A percentile compares a stretch with the other conserved stretches of the same genome.
Evolutionary conservation across 2,329 filamentous ascomycete genomes (phyloP).

Genomic region (Hypoxylon sp.): DNA sequence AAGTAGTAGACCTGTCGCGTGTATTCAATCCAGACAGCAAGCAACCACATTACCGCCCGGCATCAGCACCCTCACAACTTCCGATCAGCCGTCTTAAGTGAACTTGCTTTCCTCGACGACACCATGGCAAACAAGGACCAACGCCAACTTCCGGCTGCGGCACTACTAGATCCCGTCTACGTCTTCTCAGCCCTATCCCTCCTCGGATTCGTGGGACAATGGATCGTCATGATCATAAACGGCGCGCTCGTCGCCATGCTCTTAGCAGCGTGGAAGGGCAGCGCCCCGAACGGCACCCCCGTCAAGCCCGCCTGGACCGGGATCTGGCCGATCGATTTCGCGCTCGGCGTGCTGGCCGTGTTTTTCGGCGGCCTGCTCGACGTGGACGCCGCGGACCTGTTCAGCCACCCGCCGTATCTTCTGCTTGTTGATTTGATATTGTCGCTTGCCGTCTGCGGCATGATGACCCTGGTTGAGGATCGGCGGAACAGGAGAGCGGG

Average conservation of each 20-base stretch:
- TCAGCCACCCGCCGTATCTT: constrained; percentile 15
- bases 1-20: background rate
- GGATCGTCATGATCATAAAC: constrained; percentile 23
- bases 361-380: constrained; percentile 22
- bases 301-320: constrained; percentile 28
- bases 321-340: constrained; percentile 25
- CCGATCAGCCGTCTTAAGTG: background rate
- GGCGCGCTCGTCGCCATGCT: constrained; percentile 25
- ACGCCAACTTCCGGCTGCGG: background rate
- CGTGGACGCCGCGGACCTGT: constrained; percentile 1
- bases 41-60: background rate
- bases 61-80: background rate
- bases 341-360: constrained; percentile 13
- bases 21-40: background rate
- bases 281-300: constrained; percentile 13
- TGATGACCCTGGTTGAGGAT: constrained; percentile 21
- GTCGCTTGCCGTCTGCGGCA: constrained; percentile 25
- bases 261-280: constrained; percentile 15
- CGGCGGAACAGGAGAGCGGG: constrained; percentile 19
- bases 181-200: constrained; percentile 10
- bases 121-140: constrained; percentile 12
- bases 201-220: constrained; percentile 25
- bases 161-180: constrained; percentile 6
- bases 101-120: background rate
- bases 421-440: constrained; percentile 27